Base-by-base conservation (phyloP, 2,329 filamentous ascomycete species). In the Aspergillus sp. region DNA sequence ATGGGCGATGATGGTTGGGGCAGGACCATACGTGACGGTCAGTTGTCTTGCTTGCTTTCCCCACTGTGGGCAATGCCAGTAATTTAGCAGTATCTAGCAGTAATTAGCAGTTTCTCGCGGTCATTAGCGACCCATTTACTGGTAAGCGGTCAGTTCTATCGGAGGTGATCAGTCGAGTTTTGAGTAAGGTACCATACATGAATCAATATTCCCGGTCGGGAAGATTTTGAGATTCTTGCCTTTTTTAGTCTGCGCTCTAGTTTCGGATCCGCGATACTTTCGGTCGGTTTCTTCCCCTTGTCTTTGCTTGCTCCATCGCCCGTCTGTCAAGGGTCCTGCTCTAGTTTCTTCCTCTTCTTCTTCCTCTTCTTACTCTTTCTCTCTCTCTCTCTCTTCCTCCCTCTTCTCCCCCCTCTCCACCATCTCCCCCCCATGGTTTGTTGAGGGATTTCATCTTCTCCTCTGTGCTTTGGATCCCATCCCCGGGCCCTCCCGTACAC, bases 401-500 rank as follows among this genome's bases (percentile, higher is more conserved):
- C 23, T 21, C 39, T 25, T 30, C n/a, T 36, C 44, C 58, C 36
- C 15, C 30, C 19, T 44, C 38, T 57, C 21, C 15, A 11, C 55
- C 47, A 27, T 23, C 32, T 6, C n/a, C 47, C 25, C 47, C 47
- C 41, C 41, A 50, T 50, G 47, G 47, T 30, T 30, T 50, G 47
- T 50, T 50, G 47, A 50, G 47, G 39, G 48, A 58, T 41, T 38
- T 39, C 36, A 55, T 50, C 36, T 39, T 30, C 36, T 39, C 48
- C 48, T 41, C 49, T 57, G 32, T 52, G 48, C 41, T 57, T 54
- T 61, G 56, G 52, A 30, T 58, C 51, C 51, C 36, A 21, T 58
- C 39, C 59, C 58, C 63, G 61, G 63, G 49, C 48, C 55, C 63
- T 60, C 56, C 61, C 58, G 62, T 48, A 51, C 54, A 41, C 38